Evolutionary conservation across 192 early-diverging fungal genomes (phyloP).

Genomic region (Umbelopsis sp.): DNA sequence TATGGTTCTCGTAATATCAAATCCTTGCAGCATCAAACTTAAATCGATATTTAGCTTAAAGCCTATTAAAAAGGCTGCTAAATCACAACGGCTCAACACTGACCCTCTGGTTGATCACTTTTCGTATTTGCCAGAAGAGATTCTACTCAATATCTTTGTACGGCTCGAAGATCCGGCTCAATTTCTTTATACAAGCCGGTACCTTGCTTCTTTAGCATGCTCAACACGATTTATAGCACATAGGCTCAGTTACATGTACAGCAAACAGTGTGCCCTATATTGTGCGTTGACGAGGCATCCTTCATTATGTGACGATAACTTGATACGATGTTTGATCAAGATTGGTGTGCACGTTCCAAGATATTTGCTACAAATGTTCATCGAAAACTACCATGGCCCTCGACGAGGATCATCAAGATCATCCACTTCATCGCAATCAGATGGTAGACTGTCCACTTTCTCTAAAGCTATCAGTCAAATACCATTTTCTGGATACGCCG

Average conservation of each 20-base stretch:
- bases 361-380: conserved; percentile 5
- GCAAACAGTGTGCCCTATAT: not conserved
- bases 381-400: conserved; percentile 9
- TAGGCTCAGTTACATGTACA: not conserved
- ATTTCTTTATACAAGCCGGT: conserved; percentile 12
- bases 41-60: conserved; percentile 11
- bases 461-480: not conserved
- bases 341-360: not conserved
- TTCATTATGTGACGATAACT: conserved; percentile 1
- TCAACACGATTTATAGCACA: not conserved
- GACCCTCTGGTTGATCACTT: not conserved
- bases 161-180: not conserved
- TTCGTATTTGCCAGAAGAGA: conserved; percentile 6
- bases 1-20: conserved; percentile 15
- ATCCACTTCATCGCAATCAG: not conserved
- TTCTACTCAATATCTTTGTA: not conserved
- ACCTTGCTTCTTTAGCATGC: not conserved
- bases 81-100: not conserved
- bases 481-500: conserved; percentile 10
- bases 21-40: not conserved
- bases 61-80: not conserved
- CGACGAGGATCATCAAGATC: not conserved
- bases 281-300: conserved; percentile 3
- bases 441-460: not conserved
- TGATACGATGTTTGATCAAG: not conserved